phyloP scores from a whole-genome alignment of 176 grass and related monocot species.

The Zoysia pacifica region DNA sequence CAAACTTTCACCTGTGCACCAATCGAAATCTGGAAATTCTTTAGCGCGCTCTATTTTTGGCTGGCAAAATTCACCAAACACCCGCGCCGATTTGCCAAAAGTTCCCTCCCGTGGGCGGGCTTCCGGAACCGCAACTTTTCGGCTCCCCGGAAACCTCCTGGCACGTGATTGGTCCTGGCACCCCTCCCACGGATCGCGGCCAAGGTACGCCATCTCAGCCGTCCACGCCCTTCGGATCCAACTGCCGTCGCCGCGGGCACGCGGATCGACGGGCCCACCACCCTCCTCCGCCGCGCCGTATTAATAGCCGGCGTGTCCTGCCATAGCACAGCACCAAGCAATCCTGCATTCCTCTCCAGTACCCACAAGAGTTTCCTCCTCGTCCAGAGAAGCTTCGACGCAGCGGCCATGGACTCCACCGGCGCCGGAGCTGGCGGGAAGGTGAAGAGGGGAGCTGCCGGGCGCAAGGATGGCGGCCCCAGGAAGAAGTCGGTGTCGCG shows the following conservation, averaged over 20 bases:
- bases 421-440: conserved; percentile 37
- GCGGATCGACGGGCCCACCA: conserved; percentile 50
- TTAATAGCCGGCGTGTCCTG: background rate
- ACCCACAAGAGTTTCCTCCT: background rate
- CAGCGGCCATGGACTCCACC: conserved; percentile 23
- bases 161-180: conserved; percentile 33
- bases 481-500: conserved; percentile 60
- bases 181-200: conserved; percentile 36
- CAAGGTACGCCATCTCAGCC: background rate
- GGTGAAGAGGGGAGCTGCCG: conserved; percentile 55
- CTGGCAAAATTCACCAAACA: background rate
- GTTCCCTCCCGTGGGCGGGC: conserved; percentile 20
- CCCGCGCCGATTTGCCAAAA: conserved; percentile 2
- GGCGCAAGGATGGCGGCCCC: conserved; percentile 51
- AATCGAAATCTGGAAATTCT: background rate
- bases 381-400: background rate
- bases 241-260: background rate
- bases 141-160: background rate
- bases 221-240: background rate
- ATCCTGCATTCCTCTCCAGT: background rate
- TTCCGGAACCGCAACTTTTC: background rate
- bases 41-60: background rate
- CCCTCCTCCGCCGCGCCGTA: background rate
- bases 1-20: background rate
- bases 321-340: background rate